Evolutionary conservation across 2,329 filamentous ascomycete species (phyloP), one percentile per base, ranked within the genome.

Genomic region (Sporothrix pallida): DNA sequence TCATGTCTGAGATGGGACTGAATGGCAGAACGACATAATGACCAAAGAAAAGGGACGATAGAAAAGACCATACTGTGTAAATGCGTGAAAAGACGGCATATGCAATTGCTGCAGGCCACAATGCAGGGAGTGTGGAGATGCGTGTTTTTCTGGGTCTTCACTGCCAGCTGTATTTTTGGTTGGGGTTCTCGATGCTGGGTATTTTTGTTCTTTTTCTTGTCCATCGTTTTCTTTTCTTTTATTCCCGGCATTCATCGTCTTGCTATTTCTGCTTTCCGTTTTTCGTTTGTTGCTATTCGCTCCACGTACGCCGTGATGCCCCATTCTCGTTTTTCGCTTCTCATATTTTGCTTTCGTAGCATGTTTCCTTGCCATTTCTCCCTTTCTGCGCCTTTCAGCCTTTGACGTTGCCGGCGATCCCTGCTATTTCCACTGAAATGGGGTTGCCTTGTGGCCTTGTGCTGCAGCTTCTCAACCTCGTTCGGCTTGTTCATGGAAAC

Each of bases 111-210:
- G 44, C 63, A 48, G 17, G 6, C n/a, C 10, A 12, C 8, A n/a
- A 46, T 13, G 42, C 50, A 70, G 50, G 48, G 48, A 6, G 50
- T 70, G 67, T 56, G 67, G 26, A 70, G 23, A 56, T 56, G 67
- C 48, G 17, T 56, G 8, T 56, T 70, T 70, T 44, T 37, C 6
- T 17, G 20, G 44, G 65, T 7, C 12, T 15, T 20, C 23, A 13
- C 15, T 26, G 12, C 26, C n/a, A 46, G 20, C 20, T 46, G 62
- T 20, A 13, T 23, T 48, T 15, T 65, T 9, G n/a, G 62, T 48
- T 65, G 62, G 42, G 12, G 7, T 7, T 23, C 15, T 68, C 9
- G 62, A 26, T 3, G 44, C 42, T 7, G 26, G 20, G 12, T 12
- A 60, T 60, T 63, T 46, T 63, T 23, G 8, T 23, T 20, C 15